Evolutionary conservation across 805 yeast genomes (phyloP).

Genomic region (Candida gorgasii): DNA sequence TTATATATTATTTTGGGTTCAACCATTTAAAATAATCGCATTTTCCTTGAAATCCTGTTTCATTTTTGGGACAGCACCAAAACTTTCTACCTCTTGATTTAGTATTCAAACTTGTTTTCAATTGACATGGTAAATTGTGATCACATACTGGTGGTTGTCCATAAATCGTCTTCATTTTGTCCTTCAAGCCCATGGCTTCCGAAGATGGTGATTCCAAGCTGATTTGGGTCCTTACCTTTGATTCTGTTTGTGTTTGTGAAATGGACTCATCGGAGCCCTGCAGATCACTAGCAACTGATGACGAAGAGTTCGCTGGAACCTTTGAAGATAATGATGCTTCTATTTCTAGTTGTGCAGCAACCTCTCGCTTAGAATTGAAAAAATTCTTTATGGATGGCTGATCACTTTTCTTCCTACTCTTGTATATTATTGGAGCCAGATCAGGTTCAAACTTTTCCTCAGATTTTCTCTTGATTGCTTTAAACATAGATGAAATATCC

Average conservation of each 20-base stretch:
- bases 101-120: constrained; percentile 28
- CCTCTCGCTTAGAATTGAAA: constrained; percentile 15
- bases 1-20: constrained; percentile 7
- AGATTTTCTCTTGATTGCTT: constrained; percentile 10
- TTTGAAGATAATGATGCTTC: not conserved
- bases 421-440: constrained; percentile 17
- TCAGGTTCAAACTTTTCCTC: constrained; percentile 10
- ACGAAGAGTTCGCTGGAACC: not conserved
- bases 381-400: constrained; percentile 28
- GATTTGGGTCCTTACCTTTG: not conserved
- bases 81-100: constrained; percentile 31
- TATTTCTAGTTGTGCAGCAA: constrained; percentile 1
- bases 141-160: constrained; percentile 29
- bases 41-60: constrained; percentile 15
- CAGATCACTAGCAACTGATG: not conserved
- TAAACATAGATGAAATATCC: constrained; percentile 37
- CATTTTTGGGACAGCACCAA: constrained; percentile 30
- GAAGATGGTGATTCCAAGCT: not conserved
- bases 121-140: constrained; percentile 26
- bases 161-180: constrained; percentile 13
- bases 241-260: not conserved
- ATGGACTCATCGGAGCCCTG: too few species aligned
- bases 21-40: constrained; percentile 23
- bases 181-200: not conserved
- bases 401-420: constrained; percentile 17